Conservation (phyloP, 148 eudicot genomes). For the Vaccinium vitisidaea region DNA sequence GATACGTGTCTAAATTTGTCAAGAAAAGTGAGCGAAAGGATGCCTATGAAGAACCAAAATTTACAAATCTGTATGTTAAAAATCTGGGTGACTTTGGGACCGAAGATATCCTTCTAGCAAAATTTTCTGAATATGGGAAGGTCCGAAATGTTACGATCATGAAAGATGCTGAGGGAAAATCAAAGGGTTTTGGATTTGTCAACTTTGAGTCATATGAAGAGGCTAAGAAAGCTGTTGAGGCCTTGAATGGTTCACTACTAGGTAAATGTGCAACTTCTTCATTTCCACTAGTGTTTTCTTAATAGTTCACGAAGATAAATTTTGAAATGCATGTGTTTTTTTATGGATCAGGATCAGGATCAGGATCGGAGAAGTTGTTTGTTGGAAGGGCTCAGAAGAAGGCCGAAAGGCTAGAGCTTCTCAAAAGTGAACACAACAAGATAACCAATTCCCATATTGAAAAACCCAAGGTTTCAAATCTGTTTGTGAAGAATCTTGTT, state of each 20-base stretch:
- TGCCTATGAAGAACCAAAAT: conserved; percentile 26
- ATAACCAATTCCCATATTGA: conserved; percentile 1
- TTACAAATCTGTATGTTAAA: conserved; percentile 45
- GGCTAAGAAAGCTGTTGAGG: conserved; percentile 41
- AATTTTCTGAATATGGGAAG: conserved; percentile 45
- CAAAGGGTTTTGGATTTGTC: conserved; percentile 51
- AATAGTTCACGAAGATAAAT: neutral
- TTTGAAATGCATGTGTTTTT: neutral
- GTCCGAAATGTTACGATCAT: conserved; percentile 31
- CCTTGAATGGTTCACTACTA: conserved; percentile 39
- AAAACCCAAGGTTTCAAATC: conserved; percentile 25
- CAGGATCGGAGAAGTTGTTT: conserved; percentile 43
- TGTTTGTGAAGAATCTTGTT: conserved; percentile 42
- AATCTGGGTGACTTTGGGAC: conserved; percentile 32
- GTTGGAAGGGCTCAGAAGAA: conserved; percentile 45
- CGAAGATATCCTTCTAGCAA: conserved; percentile 34
- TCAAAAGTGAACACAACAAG: conserved; percentile 10
- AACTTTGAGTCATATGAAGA: conserved; percentile 35
- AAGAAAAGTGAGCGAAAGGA: conserved; percentile 40
- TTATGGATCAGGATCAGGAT: conserved; percentile 38
- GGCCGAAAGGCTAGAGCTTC: conserved; percentile 33
- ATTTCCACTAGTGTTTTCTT: neutral
- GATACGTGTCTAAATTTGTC: conserved; percentile 49
- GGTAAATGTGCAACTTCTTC: conserved; percentile 28
- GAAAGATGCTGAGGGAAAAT: conserved; percentile 42